Evolutionary conservation across 148 eudicot species (phyloP), one percentile per base, ranked within the genome.

Genomic region (Cornus controversa): DNA sequence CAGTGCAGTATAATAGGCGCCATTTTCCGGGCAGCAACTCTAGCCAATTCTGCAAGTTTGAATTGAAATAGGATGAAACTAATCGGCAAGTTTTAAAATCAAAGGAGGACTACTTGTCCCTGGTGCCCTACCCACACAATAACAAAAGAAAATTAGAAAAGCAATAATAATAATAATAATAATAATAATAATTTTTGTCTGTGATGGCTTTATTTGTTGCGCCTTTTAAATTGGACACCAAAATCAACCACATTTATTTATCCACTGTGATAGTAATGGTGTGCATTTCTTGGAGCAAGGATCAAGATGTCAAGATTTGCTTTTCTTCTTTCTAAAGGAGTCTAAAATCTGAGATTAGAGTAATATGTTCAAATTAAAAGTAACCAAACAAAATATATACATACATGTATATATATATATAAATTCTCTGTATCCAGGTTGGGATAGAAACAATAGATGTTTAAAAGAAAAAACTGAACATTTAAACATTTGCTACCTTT

Each of bases 1-100:
- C 99, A 0, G 98, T 93, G 79, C 88, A 82, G 78, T 90, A 91
- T 53, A 96, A 79, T 3, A 96, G 84, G 63, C 99, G 98, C 99
- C 99, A 96, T 86, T 85, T 93, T 63, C 98, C 99, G 1, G 95
- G 99, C 50, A 96, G 82, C 80, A 90, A 69, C 62, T 80, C 86
- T 50, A 79, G 72, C 98, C 99, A 96, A 69, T 90, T 86, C 98
- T 93, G 94, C 88, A 82, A 9, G 74, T 53, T 26, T 27, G 67
- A 72, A 67, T 0, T 47, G 34, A 47, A 64, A n/a, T 27, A 13
- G 10, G 29, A 24, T 45, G 4, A 73, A 69, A 77, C 36, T 28
- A 29, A 54, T 54, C 62, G 0, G 50, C 13, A 8, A 45, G 11
- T 45, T 45, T 11, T 45, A 11, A 8, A 45, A 45, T 45, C 50